These are phyloP conservation scores for Blastobotrys peoriensis DNA, from an alignment of 805 yeast species.

Conservation along the genomic window DNA sequence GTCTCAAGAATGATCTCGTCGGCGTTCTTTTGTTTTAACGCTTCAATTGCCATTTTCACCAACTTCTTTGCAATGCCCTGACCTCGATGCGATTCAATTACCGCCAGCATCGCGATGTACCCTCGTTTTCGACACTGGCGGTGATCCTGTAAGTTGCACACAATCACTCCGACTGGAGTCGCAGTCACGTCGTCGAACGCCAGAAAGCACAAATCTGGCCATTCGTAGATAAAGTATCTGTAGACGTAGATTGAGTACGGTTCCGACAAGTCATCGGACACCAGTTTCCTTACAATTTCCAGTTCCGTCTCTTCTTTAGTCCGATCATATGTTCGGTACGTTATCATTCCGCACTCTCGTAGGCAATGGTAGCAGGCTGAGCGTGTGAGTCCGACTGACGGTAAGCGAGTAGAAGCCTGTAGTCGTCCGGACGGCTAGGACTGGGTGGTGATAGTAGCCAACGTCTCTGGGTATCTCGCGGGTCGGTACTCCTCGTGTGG, in stretches of 20 bases:
- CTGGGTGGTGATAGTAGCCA: no score
- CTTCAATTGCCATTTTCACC: conserved; percentile 54
- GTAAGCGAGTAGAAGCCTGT: no score
- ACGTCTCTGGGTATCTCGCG: no score
- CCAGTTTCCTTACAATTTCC: conserved; percentile 37
- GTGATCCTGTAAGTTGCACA: conserved; percentile 76
- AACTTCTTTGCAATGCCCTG: conserved; percentile 74
- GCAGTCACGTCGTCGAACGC: no score
- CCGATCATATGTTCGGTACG: conserved; percentile 21
- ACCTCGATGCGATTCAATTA: conserved; percentile 64
- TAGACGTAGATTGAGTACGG: conserved; percentile 94
- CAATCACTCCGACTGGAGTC: conserved; percentile 75
- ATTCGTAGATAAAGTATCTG: conserved; percentile 78
- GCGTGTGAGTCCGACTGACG: no score
- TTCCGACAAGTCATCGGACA: conserved; percentile 74
- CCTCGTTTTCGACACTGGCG: conserved; percentile 72
- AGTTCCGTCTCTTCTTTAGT: conserved; percentile 28
- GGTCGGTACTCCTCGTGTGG: no score
- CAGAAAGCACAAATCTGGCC: conserved; percentile 80
- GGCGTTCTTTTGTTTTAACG: conserved; percentile 58
- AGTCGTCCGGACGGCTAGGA: no score
- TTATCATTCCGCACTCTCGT: no score
- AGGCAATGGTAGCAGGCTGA: no score
- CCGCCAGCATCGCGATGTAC: conserved; percentile 94
- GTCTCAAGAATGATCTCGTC: conserved; percentile 95